Evolutionary conservation across 805 yeast species (phyloP).

Genomic region (Saccharomycopsis synnaedendra): DNA sequence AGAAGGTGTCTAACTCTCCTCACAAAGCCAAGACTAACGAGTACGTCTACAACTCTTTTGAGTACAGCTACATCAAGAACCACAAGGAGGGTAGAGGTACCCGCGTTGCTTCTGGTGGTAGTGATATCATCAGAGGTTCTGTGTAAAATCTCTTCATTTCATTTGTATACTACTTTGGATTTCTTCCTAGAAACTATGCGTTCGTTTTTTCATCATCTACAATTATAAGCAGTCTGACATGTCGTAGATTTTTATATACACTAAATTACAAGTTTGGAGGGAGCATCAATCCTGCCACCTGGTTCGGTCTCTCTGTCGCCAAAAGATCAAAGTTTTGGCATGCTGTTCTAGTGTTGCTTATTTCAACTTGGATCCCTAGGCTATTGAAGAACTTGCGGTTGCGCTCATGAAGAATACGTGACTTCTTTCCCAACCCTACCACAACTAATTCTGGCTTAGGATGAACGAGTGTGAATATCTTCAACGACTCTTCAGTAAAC

Average conservation of each 20-base stretch:
- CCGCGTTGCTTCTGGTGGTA: slow-evolving; percentile 15
- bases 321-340: slow-evolving; percentile 62
- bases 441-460: slow-evolving; percentile 74
- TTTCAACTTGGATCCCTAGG: slow-evolving; percentile 61
- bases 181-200: neutral
- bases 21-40: slow-evolving; percentile 12
- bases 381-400: slow-evolving; percentile 38
- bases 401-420: slow-evolving; percentile 50
- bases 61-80: slow-evolving; percentile 13
- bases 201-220: no score
- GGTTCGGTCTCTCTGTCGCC: slow-evolving; percentile 69
- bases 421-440: slow-evolving; percentile 56
- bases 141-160: slow-evolving; percentile 1
- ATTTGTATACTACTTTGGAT: neutral
- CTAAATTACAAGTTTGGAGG: slow-evolving; percentile 50
- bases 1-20: slow-evolving; percentile 10
- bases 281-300: slow-evolving; percentile 61
- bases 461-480: slow-evolving; percentile 41
- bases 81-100: slow-evolving; percentile 14
- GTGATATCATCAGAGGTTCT: slow-evolving; percentile 16
- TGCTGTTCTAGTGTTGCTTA: slow-evolving; percentile 54
- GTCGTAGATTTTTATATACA: neutral
- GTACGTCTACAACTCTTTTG: slow-evolving; percentile 15
- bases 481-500: slow-evolving; percentile 32
- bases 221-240: no score